A percentile compares a stretch with the other conserved stretches of the same genome.
Conservation (phyloP, 2,329 filamentous ascomycete species). For the Talaromyces sp. region DNA sequence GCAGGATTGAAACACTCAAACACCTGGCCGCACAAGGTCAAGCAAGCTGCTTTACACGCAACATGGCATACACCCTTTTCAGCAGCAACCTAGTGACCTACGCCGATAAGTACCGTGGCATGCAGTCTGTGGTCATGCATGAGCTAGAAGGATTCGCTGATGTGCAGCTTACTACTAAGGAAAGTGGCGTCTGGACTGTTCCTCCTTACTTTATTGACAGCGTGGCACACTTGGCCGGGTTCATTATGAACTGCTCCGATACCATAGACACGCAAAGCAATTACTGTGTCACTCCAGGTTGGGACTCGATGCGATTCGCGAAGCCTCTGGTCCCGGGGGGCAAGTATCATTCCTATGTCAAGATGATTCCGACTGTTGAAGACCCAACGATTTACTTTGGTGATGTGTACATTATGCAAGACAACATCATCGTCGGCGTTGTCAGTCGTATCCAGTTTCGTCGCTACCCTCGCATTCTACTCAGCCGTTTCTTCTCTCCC, state of each 20-base stretch:
- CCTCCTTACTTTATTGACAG: conserved; percentile 33
- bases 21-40: conserved; percentile 21
- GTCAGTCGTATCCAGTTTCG: conserved; percentile 15
- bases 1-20: conserved; percentile 24
- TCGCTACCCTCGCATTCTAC: conserved; percentile 16
- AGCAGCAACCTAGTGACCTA: conserved; percentile 21
- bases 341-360: conserved; percentile 28
- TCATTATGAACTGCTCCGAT: conserved; percentile 36
- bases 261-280: conserved; percentile 23
- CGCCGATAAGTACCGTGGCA: conserved; percentile 18
- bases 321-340: conserved; percentile 20
- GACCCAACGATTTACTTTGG: conserved; percentile 27
- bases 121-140: conserved; percentile 21
- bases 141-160: conserved; percentile 22
- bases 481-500: conserved; percentile 36
- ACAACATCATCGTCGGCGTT: conserved; percentile 17
- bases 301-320: conserved; percentile 26
- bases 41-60: conserved; percentile 20
- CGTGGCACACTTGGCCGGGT: conserved; percentile 33
- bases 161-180: conserved; percentile 19
- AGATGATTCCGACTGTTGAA: conserved; percentile 28
- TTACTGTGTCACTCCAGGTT: conserved; percentile 35
- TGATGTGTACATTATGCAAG: conserved; percentile 23
- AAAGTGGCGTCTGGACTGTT: conserved; percentile 17
- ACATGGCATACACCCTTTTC: conserved; percentile 27